Base-by-base conservation (phyloP, 1,284 basidiomycete species). In the Cutaneotrichosporon sp. region DNA sequence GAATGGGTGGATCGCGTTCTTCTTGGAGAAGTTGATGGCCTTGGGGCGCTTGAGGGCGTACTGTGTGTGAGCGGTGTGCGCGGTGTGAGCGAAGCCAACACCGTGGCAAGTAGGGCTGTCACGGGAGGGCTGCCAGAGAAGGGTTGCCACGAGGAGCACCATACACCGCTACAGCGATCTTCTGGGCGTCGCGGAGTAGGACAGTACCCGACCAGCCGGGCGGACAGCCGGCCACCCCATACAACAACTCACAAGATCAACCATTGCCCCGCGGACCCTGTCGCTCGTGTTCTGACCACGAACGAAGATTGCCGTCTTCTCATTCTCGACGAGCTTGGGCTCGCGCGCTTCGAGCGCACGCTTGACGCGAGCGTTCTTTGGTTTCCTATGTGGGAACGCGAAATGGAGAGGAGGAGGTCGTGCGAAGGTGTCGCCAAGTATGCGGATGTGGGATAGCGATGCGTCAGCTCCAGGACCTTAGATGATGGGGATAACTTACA, bases 301-400 rank as follows among this genome's bases (percentile, higher is more conserved):
- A 46, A 97, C 93, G 77, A 99, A 97, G 70, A 99, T 87, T 26
- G 89, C 89, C 31, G 89, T 85, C 80, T 86, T 86, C 62, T 88
- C 85, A 73, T 91, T 90, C 83, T 99, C 96, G 64, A 96, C 85
- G 72, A 93, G 87, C 76, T 95, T 93, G 2, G 96, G 87, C 76
- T 91, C 90, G 36, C 94, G 86, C 56, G 90, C 90, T 56, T 92
- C 91, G 71, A 97, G 77, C 0, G 88, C 96, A 68, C 97, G 86
- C 82, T 99, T 99, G n/a, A 92, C 91, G 49, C 96, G 88, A 0
- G 97, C 96, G 85, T 97, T 98, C 83, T 91, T 93, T 36, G 96
- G 93, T 84, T 97, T 97, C 80, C 92, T 93, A 65, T 14, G n/a
- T 11, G 42, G 21, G 26, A 7, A 32, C 8, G 31, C 51, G 26